phyloP scores from a whole-genome alignment of 2,329 filamentous ascomycete genomes.

The Pseudomassariella vexata region DNA sequence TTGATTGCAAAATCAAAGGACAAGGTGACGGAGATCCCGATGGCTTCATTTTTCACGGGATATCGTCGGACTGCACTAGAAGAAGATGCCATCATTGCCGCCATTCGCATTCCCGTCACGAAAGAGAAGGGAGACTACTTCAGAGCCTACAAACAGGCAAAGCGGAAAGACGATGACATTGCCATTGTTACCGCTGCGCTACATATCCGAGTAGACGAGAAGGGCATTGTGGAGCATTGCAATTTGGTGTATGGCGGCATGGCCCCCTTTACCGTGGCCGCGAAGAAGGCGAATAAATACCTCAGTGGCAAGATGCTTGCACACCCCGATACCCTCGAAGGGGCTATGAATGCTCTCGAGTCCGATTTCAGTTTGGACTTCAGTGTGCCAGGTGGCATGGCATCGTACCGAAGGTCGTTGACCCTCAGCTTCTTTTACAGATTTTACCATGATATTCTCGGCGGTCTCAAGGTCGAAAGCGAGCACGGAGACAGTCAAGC shows the following conservation, averaged over 20 bases:
- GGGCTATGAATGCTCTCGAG: conserved; percentile 83
- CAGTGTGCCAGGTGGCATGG: conserved; percentile 94
- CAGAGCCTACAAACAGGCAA: conserved; percentile 90
- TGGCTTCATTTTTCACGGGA: conserved; percentile 87
- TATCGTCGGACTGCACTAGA: conserved; percentile 82
- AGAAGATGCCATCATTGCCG: conserved; percentile 76
- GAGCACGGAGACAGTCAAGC: conserved; percentile 62
- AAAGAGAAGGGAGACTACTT: conserved; percentile 74
- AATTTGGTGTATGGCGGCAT: conserved; percentile 91
- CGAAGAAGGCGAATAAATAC: conserved; percentile 70
- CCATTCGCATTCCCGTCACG: conserved; percentile 77
- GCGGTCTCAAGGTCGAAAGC: conserved; percentile 45
- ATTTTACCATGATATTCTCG: conserved; percentile 86
- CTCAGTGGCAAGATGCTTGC: conserved; percentile 74
- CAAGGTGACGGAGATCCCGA: conserved; percentile 77
- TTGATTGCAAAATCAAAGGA: conserved; percentile 73
- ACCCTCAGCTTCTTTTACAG: conserved; percentile 94
- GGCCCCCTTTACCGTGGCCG: conserved; percentile 85
- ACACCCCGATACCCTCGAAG: conserved; percentile 78
- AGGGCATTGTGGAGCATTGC: conserved; percentile 64
- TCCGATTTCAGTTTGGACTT: conserved; percentile 84
- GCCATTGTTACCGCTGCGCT: conserved; percentile 91
- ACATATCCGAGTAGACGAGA: conserved; percentile 64
- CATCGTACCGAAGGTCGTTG: conserved; percentile 85
- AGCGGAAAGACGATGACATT: conserved; percentile 96